phyloP scores from a whole-genome alignment of 495 filamentous ascomycete species.

The Tuber calosporum region DNA sequence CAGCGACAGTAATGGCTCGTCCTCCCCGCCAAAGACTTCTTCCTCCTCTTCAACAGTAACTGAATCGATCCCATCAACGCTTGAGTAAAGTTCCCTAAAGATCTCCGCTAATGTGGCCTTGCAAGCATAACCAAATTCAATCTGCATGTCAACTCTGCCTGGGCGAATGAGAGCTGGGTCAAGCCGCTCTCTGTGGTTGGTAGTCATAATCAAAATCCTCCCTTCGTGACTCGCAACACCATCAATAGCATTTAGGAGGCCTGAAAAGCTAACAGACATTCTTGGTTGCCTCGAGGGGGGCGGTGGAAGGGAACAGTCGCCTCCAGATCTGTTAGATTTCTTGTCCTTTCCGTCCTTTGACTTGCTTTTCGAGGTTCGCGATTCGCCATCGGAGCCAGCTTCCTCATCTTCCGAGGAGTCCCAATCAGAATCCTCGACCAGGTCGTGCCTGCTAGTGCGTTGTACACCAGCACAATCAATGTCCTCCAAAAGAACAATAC shows the following conservation, averaged over 20 bases:
- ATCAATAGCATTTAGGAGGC: conserved; percentile 70
- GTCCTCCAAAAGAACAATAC: conserved; percentile 62
- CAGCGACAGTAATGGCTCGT: conserved; percentile 21
- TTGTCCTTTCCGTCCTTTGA: conserved; percentile 28
- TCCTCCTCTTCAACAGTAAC: conserved; percentile 35
- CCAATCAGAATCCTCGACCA: conserved; percentile 31
- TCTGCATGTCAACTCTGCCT: conserved; percentile 68
- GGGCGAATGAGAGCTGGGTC: conserved; percentile 70
- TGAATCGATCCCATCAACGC: conserved; percentile 31
- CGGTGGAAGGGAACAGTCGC: conserved; percentile 13
- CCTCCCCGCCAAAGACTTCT: conserved; percentile 33
- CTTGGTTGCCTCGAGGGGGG: conserved; percentile 19
- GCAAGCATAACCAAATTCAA: conserved; percentile 54
- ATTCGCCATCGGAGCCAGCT: conserved; percentile 30
- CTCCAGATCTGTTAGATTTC: conserved; percentile 21
- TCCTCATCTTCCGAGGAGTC: conserved; percentile 28
- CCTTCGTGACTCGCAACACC: conserved; percentile 73
- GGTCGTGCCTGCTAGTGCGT: conserved; percentile 45
- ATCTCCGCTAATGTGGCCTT: conserved; percentile 36
- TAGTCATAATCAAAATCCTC: conserved; percentile 76
- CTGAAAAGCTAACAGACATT: conserved; percentile 56
- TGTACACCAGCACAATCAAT: conserved; percentile 57
- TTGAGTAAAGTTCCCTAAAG: conserved; percentile 39
- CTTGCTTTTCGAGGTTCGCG: conserved; percentile 15
- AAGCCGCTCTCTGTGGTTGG: conserved; percentile 68